A percentile compares a stretch with the other conserved stretches of the same genome.
Evolutionary conservation across 2,329 filamentous ascomycete genomes (phyloP).

Genomic region (Dothiorella sarmentorum): DNA sequence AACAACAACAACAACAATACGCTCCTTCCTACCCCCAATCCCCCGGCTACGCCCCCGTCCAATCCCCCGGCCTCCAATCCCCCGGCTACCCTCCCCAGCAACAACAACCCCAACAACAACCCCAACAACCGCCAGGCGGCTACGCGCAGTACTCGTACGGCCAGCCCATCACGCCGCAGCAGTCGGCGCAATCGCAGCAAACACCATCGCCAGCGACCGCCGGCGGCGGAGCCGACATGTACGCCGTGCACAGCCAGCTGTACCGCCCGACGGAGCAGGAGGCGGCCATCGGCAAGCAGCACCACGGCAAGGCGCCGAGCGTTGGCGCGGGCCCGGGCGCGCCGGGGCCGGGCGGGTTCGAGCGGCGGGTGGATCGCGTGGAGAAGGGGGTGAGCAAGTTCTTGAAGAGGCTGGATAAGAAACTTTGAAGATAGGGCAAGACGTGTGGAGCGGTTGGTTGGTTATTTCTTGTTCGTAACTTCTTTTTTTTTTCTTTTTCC

Average conservation of each 20-base stretch:
- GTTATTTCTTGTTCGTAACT: too few relatives aligned
- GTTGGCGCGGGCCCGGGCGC: slow-evolving; percentile 18
- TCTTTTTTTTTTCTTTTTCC: too few relatives aligned
- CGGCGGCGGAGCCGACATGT: slow-evolving; percentile 35
- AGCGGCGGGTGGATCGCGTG: slow-evolving; percentile 62
- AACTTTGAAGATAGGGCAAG: too few relatives aligned
- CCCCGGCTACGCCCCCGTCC: slow-evolving; percentile 28
- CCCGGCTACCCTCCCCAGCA: slow-evolving; percentile 33
- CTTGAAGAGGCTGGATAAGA: slow-evolving; percentile 77
- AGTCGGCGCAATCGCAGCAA: too few relatives aligned
- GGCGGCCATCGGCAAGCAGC: slow-evolving; percentile 37
- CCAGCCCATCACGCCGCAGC: background rate
- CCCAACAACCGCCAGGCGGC: slow-evolving; percentile 48
- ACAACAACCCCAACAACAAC: slow-evolving; percentile 34
- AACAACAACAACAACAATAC: slow-evolving; percentile 30
- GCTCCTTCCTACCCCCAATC: slow-evolving; percentile 38
- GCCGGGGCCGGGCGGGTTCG: slow-evolving; percentile 52
- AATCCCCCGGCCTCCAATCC: slow-evolving; percentile 30
- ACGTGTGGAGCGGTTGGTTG: too few relatives aligned
- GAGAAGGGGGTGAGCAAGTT: slow-evolving; percentile 70
- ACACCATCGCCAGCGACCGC: too few relatives aligned
- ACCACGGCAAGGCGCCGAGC: slow-evolving; percentile 32
- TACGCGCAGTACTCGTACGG: slow-evolving; percentile 55
- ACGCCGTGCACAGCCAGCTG: slow-evolving; percentile 63
- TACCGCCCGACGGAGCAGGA: slow-evolving; percentile 68